A percentile compares a stretch with the other conserved stretches of the same genome.
phyloP scores from a whole-genome alignment of 179 eudicot species.

The Silene noctiflora region DNA sequence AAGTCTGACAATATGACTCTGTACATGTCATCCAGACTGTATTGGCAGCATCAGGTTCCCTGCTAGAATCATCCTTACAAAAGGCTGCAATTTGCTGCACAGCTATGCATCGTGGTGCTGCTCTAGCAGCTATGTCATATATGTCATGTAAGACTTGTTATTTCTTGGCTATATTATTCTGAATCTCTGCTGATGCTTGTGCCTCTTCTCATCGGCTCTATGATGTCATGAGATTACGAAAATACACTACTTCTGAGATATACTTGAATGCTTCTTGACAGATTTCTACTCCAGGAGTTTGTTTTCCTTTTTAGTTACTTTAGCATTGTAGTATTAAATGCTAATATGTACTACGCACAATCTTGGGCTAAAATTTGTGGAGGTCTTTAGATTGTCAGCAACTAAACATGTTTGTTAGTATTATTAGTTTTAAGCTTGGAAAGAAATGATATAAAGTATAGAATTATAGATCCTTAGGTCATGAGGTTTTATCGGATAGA shows the following conservation, averaged over 20 bases:
- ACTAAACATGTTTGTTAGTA: background rate
- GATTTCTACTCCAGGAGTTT: background rate
- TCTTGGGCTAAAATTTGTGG: background rate
- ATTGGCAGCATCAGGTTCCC: constrained; percentile 70
- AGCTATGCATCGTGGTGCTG: constrained; percentile 99
- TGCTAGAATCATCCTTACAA: constrained; percentile 81
- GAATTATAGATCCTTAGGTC: too few relatives aligned
- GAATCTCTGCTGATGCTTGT: background rate
- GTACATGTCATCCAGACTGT: constrained; percentile 55
- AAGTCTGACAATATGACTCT: background rate
- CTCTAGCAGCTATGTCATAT: constrained; percentile 95
- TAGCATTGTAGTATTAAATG: background rate
- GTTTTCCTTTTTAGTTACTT: background rate
- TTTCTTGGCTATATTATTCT: background rate
- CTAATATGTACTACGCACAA: background rate
- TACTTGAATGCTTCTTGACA: background rate
- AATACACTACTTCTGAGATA: background rate
- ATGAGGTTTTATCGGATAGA: too few relatives aligned
- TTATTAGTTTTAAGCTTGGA: background rate
- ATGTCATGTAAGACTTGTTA: constrained; percentile 65
- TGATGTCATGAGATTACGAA: background rate
- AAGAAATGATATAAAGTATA: too few relatives aligned
- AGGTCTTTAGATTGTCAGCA: background rate
- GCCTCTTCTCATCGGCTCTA: too few relatives aligned
- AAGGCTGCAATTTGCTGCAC: constrained; percentile 96